These are phyloP conservation scores for Hura crepitans DNA, from an alignment of 441 rosid genomes.

Conservation along the genomic window DNA sequence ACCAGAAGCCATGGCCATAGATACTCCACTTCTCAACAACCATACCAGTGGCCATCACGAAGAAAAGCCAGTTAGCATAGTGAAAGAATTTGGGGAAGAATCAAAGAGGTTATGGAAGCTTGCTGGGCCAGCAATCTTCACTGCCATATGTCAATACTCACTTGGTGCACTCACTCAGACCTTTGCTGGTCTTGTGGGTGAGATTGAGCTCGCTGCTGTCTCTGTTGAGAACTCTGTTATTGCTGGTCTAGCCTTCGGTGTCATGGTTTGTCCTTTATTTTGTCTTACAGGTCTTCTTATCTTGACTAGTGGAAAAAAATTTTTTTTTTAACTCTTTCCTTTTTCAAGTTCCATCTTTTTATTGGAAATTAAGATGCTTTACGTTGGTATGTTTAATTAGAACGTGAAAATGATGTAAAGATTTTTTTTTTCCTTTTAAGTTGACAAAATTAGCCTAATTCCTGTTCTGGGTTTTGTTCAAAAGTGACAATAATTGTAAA, in stretches of 20 bases:
- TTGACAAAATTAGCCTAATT: background rate
- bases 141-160: conserved; percentile 65
- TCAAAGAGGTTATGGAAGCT: conserved; percentile 68
- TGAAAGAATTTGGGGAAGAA: conserved; percentile 51
- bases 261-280: conserved; percentile 46
- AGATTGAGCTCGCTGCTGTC: conserved; percentile 78
- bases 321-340: no score
- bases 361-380: background rate
- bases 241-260: conserved; percentile 79
- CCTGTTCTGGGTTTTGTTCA: background rate
- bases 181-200: conserved; percentile 63
- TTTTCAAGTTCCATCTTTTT: no score
- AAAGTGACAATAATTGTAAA: background rate
- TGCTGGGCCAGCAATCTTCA: conserved; percentile 85
- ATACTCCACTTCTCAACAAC: conserved; percentile 34
- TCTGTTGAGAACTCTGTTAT: conserved; percentile 79
- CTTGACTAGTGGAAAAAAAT: background rate
- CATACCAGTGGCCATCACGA: conserved; percentile 11
- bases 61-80: conserved; percentile 4
- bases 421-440: background rate
- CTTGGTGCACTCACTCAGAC: conserved; percentile 82
- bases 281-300: background rate
- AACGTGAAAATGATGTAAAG: no score
- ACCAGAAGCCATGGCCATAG: conserved; percentile 28
- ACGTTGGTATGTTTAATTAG: no score